Conservation (phyloP, 352 stramenopile species). For the Globisporangium yorkense region DNA sequence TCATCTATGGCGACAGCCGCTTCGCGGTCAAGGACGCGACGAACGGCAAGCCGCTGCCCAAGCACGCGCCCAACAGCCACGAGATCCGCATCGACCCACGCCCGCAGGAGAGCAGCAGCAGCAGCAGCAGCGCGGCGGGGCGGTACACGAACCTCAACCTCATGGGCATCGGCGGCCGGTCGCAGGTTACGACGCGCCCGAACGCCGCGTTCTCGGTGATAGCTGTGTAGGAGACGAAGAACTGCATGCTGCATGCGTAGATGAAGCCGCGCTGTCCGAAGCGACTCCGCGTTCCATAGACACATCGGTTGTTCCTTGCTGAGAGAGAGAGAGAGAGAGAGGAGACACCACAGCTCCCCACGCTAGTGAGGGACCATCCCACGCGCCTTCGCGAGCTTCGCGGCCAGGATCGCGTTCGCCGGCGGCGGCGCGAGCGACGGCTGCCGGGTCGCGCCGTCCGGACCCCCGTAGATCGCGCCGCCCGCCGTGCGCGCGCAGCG, state of each 20-base stretch:
- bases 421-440: constrained; percentile 13
- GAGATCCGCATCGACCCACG: constrained; percentile 60
- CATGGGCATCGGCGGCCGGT: background rate
- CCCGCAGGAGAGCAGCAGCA: constrained; percentile 16
- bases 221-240: constrained; percentile 18
- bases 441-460: constrained; percentile 21
- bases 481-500: constrained; percentile 40
- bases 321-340: background rate
- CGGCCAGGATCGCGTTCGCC: constrained; percentile 30
- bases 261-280: background rate
- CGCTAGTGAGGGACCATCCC: constrained; percentile 47
- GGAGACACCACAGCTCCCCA: background rate
- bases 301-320: background rate
- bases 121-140: constrained; percentile 14
- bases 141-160: background rate
- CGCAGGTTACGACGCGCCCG: constrained; percentile 42
- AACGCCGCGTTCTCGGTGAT: constrained; percentile 32
- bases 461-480: constrained; percentile 24
- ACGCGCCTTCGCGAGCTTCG: constrained; percentile 52
- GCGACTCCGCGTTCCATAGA: background rate
- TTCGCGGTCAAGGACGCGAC: constrained; percentile 49
- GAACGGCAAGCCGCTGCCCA: constrained; percentile 20
- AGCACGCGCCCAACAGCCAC: constrained; percentile 19
- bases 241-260: background rate
- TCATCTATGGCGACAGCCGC: constrained; percentile 82